A percentile compares a stretch with the other conserved stretches of the same genome.
These are phyloP conservation scores for Umbelopsis sp. DNA, from an alignment of 192 early-diverging fungal species.

Conservation along the genomic window DNA sequence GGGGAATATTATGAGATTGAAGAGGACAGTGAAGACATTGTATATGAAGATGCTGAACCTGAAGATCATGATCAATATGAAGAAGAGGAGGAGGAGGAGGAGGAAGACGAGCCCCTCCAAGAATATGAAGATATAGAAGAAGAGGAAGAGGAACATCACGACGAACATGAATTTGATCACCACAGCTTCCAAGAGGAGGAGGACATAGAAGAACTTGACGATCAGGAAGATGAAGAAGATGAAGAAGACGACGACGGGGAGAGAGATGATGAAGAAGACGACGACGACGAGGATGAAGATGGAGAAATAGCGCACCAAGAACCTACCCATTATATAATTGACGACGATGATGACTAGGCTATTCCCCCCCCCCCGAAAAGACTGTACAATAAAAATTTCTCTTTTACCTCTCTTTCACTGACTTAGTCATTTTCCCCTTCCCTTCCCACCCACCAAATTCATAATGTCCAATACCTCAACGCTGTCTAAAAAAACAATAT, in stretches of 20 bases:
- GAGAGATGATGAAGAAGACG: neutral
- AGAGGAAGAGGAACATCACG: neutral
- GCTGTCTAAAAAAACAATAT: conserved; percentile 58
- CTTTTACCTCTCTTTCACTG: neutral
- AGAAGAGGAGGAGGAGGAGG: neutral
- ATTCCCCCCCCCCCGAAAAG: neutral
- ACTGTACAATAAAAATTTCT: conserved; percentile 14
- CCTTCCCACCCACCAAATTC: neutral
- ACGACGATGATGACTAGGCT: neutral
- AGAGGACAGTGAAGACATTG: neutral
- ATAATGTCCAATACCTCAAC: conserved; percentile 10
- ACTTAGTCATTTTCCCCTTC: neutral
- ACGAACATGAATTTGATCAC: neutral
- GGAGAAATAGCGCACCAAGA: neutral
- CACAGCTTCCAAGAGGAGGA: neutral
- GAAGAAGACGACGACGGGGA: neutral
- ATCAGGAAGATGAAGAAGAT: neutral
- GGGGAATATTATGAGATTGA: neutral
- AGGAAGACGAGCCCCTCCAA: conserved; percentile 2
- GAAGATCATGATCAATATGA: neutral
- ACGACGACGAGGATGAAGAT: neutral
- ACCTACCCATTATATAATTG: neutral
- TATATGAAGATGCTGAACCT: neutral
- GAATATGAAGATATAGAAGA: conserved; percentile 1
- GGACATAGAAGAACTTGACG: neutral